Conservation (phyloP, 2,329 filamentous ascomycete genomes). For the Colletotrichum sp. region DNA sequence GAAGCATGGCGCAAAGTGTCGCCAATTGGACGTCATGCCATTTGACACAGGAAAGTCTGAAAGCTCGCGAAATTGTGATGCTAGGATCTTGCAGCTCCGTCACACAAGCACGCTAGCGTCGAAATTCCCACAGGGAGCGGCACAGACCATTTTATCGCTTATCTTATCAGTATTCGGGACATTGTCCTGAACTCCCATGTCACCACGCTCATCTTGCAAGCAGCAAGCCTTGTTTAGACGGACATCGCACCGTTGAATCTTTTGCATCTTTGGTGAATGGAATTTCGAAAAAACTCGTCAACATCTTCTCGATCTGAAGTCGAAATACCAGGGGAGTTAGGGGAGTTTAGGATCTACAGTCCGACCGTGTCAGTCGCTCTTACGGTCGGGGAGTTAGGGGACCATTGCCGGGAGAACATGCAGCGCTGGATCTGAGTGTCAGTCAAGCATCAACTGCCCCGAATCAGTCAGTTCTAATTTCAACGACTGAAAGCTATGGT, state of each 20-base stretch:
- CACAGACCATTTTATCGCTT: not conserved
- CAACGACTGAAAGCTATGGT: not conserved
- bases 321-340: not conserved
- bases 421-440: not conserved
- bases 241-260: not conserved
- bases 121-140: not conserved
- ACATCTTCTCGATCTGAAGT: not conserved
- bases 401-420: not conserved
- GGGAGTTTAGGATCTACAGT: not conserved
- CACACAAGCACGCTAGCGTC: not conserved
- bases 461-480: not conserved
- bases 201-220: not conserved
- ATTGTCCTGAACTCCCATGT: not conserved
- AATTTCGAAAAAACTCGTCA: not conserved
- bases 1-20: constrained; percentile 27
- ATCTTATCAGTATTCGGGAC: not conserved
- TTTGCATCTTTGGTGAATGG: not conserved
- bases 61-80: constrained; percentile 1
- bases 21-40: constrained; percentile 11
- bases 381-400: not conserved
- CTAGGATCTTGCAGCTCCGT: constrained; percentile 5
- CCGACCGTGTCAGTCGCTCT: not conserved
- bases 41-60: not conserved
- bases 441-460: not conserved
- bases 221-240: not conserved